Evolutionary conservation across 805 yeast species (phyloP).

Genomic region (Zygoascus biomembranicola): DNA sequence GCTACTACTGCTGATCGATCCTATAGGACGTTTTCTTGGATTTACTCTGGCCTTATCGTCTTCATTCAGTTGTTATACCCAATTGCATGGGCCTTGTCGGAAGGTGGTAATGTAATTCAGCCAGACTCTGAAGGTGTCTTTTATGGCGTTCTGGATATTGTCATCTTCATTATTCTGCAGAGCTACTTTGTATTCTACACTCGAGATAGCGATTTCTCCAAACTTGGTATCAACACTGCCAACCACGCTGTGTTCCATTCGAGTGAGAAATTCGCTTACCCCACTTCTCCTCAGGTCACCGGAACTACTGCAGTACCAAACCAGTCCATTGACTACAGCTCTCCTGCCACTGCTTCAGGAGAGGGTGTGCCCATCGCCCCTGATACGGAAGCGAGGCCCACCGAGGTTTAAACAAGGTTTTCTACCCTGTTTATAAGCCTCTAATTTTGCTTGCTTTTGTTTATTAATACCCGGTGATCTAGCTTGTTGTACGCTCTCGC

Average conservation of each 20-base stretch:
- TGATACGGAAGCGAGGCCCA: not conserved
- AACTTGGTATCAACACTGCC: conserved; percentile 17
- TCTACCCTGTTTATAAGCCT: too few relatives aligned
- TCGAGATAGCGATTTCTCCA: conserved; percentile 16
- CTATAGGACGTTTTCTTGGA: conserved; percentile 1
- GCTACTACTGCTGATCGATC: conserved; percentile 6
- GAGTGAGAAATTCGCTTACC: conserved; percentile 12
- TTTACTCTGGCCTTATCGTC: conserved; percentile 17
- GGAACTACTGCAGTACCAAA: not conserved
- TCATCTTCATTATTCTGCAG: conserved; percentile 30
- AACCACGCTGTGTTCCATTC: conserved; percentile 14
- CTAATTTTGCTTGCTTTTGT: too few relatives aligned
- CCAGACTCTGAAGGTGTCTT: conserved; percentile 53
- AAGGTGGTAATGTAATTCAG: conserved; percentile 55
- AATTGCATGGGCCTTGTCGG: conserved; percentile 46
- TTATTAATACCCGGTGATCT: too few relatives aligned
- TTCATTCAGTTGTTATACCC: conserved; percentile 45
- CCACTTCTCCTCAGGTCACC: not conserved
- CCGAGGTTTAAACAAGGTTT: too few relatives aligned
- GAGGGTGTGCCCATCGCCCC: not conserved
- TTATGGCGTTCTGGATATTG: conserved; percentile 50
- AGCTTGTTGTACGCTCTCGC: too few relatives aligned
- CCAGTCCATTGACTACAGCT: conserved; percentile 4
- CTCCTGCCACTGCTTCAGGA: conserved; percentile 8
- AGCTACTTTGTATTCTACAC: conserved; percentile 17